These are phyloP conservation scores for Prunus persica DNA, from an alignment of 306 rosid genomes.

Conservation along the genomic window Prunus_persica_NCBIv2 NC_034015.1:9453001-9453500, in stretches of 20 bases:
- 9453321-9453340: neutral
- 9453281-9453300: neutral
- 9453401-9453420: no score
- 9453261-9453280: neutral
- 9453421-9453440: no score
- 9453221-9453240: neutral
- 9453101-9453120: no score
- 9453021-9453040: neutral
- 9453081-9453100: no score
- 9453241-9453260: neutral
- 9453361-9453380: neutral
- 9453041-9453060: neutral
- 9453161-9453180: neutral
- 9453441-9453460: no score
- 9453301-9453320: neutral
- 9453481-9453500: no score
- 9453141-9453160: neutral
- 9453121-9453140: neutral
- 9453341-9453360: neutral
- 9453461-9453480: no score
- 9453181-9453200: neutral
- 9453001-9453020: neutral
- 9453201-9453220: neutral
- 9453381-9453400: no score
- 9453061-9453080: neutral